Conservation (phyloP, 1,284 basidiomycete species). For the Apiotrichum akiyoshidainum region DNA sequence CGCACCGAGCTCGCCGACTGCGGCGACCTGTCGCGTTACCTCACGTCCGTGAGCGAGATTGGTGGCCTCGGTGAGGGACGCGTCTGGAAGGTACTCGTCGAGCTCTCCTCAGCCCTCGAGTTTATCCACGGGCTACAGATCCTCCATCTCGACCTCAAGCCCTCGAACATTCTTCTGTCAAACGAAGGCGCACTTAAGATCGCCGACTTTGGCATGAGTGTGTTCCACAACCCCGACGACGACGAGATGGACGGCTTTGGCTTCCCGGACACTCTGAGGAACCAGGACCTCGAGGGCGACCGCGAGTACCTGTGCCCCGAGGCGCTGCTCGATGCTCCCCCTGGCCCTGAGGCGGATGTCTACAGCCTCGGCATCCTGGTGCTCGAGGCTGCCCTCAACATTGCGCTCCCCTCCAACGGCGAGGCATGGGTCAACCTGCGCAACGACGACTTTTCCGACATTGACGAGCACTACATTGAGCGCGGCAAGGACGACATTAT, state of each 20-base stretch:
- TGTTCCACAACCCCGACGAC: constrained; percentile 50
- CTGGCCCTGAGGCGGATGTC: constrained; percentile 87
- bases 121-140: constrained; percentile 84
- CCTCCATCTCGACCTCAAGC: constrained; percentile 94
- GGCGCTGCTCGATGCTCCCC: constrained; percentile 74
- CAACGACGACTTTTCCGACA: constrained; percentile 84
- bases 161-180: constrained; percentile 91
- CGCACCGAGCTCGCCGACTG: constrained; percentile 88
- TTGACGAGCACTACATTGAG: constrained; percentile 57
- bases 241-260: constrained; percentile 7
- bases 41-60: constrained; percentile 84
- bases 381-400: constrained; percentile 88
- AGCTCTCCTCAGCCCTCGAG: constrained; percentile 71
- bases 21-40: constrained; percentile 84
- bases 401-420: constrained; percentile 80
- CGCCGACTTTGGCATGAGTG: constrained; percentile 87
- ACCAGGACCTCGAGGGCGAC: constrained; percentile 75
- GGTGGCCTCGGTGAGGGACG: constrained; percentile 81
- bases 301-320: constrained; percentile 95
- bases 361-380: constrained; percentile 94
- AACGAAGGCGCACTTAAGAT: constrained; percentile 85
- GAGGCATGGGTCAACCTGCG: constrained; percentile 92
- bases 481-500: constrained; percentile 16
- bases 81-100: constrained; percentile 91
- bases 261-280: constrained; percentile 32